phyloP scores from a whole-genome alignment of 352 stramenopile species.

The Phytopythium cucurbitacearum region DNA sequence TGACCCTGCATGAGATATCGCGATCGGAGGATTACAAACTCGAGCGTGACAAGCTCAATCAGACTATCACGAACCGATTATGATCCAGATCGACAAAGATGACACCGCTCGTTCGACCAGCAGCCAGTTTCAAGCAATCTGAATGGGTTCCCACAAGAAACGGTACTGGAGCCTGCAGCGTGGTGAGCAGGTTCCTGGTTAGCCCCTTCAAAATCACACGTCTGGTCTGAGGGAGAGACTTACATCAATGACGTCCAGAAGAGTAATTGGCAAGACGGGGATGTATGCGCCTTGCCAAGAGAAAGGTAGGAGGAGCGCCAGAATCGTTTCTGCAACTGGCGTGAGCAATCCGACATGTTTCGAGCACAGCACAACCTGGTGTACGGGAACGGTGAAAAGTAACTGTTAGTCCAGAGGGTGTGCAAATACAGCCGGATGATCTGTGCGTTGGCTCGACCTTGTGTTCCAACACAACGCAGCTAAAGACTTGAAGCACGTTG shows the following conservation, averaged over 20 bases:
- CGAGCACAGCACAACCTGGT: slow-evolving; percentile 89
- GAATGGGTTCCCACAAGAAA: slow-evolving; percentile 92
- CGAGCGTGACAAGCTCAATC: too few species aligned
- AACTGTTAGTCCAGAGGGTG: too few species aligned
- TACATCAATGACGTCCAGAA: slow-evolving; percentile 94
- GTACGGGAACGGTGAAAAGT: not conserved
- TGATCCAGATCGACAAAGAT: slow-evolving; percentile 95
- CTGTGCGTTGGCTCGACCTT: slow-evolving; percentile 38
- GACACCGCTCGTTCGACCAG: slow-evolving; percentile 71
- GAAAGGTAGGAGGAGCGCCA: slow-evolving; percentile 92
- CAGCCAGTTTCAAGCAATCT: slow-evolving; percentile 62
- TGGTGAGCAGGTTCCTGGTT: not conserved
- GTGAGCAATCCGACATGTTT: slow-evolving; percentile 88
- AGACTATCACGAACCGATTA: slow-evolving; percentile 57
- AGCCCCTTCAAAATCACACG: not conserved
- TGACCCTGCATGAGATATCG: slow-evolving; percentile 34
- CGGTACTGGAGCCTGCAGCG: slow-evolving; percentile 84
- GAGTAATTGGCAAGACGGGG: slow-evolving; percentile 87
- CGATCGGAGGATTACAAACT: not conserved
- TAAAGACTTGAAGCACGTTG: slow-evolving; percentile 91
- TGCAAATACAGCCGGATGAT: too few species aligned
- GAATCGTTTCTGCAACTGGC: slow-evolving; percentile 88
- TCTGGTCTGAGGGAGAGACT: slow-evolving; percentile 8
- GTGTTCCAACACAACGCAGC: slow-evolving; percentile 86
- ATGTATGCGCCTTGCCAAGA: slow-evolving; percentile 94